Evolutionary conservation across 495 filamentous ascomycete genomes (phyloP).

Genomic region (Neurospora terricola): DNA sequence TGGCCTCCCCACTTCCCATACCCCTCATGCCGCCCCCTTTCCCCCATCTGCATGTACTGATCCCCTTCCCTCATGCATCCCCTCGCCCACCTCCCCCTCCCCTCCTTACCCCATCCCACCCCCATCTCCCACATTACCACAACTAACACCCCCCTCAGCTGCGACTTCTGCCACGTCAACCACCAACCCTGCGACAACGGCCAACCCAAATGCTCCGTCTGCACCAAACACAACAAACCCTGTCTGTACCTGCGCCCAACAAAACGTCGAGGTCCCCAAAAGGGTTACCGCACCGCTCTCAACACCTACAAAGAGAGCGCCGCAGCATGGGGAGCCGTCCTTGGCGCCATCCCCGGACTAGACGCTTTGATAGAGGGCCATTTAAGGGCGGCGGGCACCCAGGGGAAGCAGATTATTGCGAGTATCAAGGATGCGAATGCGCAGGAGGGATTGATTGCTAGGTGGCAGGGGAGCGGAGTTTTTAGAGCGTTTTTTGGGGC

Average conservation of each 20-base stretch:
- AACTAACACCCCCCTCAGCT: constrained; percentile 12
- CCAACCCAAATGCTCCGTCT: constrained; percentile 26
- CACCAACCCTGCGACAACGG: constrained; percentile 32
- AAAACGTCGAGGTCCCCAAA: constrained; percentile 28
- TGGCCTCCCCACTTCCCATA: neutral
- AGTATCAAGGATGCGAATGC: constrained; percentile 26
- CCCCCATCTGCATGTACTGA: neutral
- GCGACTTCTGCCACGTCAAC: constrained; percentile 31
- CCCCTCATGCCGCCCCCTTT: neutral
- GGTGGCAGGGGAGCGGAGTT: constrained; percentile 26
- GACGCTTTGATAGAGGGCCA: constrained; percentile 28
- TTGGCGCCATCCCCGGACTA: constrained; percentile 25
- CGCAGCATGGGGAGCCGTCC: constrained; percentile 28
- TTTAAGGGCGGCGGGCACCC: constrained; percentile 9
- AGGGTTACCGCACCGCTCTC: constrained; percentile 29
- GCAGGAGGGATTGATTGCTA: constrained; percentile 22
- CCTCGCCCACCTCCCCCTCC: neutral
- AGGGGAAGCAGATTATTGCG: constrained; percentile 15
- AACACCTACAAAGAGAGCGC: constrained; percentile 31
- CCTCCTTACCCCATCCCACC: neutral
- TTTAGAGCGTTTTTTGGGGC: constrained; percentile 25
- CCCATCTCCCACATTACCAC: too few relatives aligned
- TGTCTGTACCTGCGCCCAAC: constrained; percentile 27
- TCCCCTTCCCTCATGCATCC: neutral
- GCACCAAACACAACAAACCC: constrained; percentile 27